These are phyloP conservation scores for Axilococcus clingmanii DNA, from an alignment of 139 green algal genomes.

Conservation along the genomic window DNA sequence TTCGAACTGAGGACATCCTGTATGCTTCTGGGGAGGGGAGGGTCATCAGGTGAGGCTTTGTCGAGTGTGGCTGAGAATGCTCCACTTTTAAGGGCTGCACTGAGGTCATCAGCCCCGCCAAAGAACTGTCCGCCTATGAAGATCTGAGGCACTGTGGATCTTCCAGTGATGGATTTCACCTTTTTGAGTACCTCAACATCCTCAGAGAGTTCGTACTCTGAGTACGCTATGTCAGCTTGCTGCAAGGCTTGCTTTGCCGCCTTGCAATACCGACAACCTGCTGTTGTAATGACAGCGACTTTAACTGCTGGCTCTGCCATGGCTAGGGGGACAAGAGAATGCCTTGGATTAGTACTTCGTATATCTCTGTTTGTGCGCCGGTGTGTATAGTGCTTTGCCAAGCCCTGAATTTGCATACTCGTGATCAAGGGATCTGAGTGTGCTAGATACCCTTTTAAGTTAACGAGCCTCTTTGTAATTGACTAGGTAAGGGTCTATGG, in stretches of 20 bases:
- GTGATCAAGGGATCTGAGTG: no score
- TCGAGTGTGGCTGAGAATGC: no score
- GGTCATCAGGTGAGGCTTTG: no score
- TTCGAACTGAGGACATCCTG: no score
- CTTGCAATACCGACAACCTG: constrained; percentile 74
- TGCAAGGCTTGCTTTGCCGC: constrained; percentile 49
- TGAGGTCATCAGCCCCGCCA: constrained; percentile 62
- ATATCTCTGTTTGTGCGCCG: no score
- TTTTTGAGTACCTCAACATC: constrained; percentile 26
- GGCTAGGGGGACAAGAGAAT: neutral
- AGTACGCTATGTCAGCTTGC: constrained; percentile 32
- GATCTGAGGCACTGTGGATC: constrained; percentile 73
- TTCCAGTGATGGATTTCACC: constrained; percentile 50
- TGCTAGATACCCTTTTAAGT: no score
- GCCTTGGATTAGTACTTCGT: no score
- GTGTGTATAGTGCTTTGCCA: no score
- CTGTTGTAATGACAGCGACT: constrained; percentile 65
- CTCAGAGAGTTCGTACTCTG: constrained; percentile 49
- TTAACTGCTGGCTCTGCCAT: neutral
- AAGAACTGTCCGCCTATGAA: constrained; percentile 60
- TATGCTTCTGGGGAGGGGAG: no score
- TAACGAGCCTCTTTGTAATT: no score
- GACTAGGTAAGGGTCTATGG: no score
- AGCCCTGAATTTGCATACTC: no score
- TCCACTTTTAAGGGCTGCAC: constrained; percentile 25